A percentile compares a stretch with the other conserved stretches of the same genome.
Conservation (phyloP, 202 grass and related monocot genomes). For the Setaria italica region DNA sequence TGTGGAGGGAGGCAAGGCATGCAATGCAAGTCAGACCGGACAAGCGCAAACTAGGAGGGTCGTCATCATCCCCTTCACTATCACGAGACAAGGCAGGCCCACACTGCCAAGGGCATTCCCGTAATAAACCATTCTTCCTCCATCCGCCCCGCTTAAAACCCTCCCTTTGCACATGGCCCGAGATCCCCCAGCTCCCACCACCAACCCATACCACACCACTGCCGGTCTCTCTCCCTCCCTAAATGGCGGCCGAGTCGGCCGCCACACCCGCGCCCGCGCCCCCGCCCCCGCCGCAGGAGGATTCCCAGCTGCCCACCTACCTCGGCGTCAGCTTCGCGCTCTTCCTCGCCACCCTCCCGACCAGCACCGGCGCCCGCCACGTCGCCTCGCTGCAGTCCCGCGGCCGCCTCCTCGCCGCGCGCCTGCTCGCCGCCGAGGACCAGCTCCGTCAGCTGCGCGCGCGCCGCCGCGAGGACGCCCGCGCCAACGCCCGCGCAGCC, state of each 20-base stretch:
- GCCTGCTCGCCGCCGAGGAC: constrained; percentile 85
- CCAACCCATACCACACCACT: not conserved
- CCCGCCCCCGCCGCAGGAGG: not conserved
- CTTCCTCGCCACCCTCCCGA: constrained; percentile 73
- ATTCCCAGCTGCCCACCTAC: constrained; percentile 50
- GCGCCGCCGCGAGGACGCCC: constrained; percentile 72
- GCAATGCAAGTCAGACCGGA: too few relatives aligned
- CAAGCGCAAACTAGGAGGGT: too few relatives aligned
- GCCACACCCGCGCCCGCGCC: not conserved
- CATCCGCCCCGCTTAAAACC: constrained; percentile 28
- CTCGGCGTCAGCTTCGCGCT: constrained; percentile 78
- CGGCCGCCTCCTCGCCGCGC: constrained; percentile 68
- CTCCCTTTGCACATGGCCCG: constrained; percentile 50
- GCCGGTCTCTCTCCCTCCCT: too few relatives aligned
- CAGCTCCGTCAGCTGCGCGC: constrained; percentile 72
- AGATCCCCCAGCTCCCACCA: not conserved
- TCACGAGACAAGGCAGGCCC: too few relatives aligned
- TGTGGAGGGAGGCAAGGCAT: too few relatives aligned
- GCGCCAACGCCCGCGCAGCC: constrained; percentile 80
- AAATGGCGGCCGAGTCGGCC: constrained; percentile 44
- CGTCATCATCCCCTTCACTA: too few relatives aligned
- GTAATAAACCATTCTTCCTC: not conserved
- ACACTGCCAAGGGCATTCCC: not conserved
- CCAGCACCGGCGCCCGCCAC: constrained; percentile 50
- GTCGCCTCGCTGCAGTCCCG: constrained; percentile 86